Percentiles rank a stretch among this genome's conserved stretches.
Evolutionary conservation across 2,329 filamentous ascomycete genomes (phyloP).

Genomic region (Fusarium euwallaceae): DNA sequence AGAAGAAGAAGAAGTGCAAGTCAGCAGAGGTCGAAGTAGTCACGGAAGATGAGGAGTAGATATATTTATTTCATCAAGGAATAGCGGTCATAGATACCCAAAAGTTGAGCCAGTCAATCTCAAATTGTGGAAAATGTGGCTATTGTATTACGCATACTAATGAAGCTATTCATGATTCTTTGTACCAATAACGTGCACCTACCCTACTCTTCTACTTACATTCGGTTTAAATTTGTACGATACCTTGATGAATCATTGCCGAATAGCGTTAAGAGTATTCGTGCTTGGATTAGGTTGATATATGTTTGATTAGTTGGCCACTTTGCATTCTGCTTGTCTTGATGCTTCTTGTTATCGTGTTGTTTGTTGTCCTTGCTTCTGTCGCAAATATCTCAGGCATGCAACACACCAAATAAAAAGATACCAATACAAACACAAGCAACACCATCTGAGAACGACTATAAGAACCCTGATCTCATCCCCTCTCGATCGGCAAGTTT

Average conservation of each 20-base stretch:
- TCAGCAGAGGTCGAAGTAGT: conserved; percentile 11
- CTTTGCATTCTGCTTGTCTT: background rate
- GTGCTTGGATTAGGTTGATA: background rate
- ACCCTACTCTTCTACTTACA: background rate
- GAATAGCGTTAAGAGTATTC: background rate
- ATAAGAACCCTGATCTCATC: background rate
- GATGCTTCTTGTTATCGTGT: background rate
- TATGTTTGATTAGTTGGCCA: background rate
- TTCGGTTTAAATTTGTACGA: background rate
- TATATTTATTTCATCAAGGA: conserved; percentile 5
- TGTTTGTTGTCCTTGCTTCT: too few species aligned
- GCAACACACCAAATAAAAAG: background rate
- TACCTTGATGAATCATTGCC: background rate
- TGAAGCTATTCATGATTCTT: background rate
- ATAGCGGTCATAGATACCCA: conserved; percentile 38
- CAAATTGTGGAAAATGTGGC: background rate
- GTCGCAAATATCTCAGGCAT: background rate
- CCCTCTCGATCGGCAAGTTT: background rate
- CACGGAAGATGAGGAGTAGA: conserved; percentile 28
- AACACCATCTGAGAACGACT: background rate
- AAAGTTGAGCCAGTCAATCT: conserved; percentile 11
- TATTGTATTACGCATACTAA: background rate
- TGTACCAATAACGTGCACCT: background rate
- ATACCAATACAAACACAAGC: background rate
- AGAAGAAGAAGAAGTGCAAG: conserved; percentile 23